Evolutionary conservation across 257 asterid genomes (phyloP).

Genomic region (Anisodus acutangulus): DNA sequence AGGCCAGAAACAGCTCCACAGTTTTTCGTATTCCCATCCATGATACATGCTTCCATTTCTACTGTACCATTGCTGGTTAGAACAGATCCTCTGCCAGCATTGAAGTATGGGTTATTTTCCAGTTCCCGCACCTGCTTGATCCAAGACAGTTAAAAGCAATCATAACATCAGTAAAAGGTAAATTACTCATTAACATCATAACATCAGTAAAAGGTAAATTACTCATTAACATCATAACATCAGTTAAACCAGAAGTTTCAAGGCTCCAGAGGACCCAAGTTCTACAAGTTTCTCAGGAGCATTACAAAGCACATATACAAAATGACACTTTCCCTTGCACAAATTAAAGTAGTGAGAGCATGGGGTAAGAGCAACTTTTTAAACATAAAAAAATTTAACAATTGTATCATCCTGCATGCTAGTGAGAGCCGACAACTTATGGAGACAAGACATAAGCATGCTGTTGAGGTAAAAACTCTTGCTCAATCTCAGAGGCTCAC

Average conservation of each 20-base stretch:
- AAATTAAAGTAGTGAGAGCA: background rate
- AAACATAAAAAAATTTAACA: background rate
- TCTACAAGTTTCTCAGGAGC: background rate
- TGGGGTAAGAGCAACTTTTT: background rate
- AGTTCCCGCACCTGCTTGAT: slow-evolving; percentile 73
- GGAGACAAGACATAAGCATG: background rate
- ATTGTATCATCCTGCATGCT: background rate
- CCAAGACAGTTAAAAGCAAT: slow-evolving; percentile 8
- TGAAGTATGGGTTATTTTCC: slow-evolving; percentile 73
- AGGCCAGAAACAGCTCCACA: slow-evolving; percentile 97
- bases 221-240: background rate
- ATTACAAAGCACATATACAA: background rate
- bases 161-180: background rate
- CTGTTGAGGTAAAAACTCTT: background rate
- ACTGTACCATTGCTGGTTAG: slow-evolving; percentile 77
- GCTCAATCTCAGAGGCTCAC: background rate
- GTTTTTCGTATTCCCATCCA: slow-evolving; percentile 83
- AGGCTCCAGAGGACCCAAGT: slow-evolving; percentile 10
- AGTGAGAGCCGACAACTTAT: background rate
- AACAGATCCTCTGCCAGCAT: slow-evolving; percentile 93
- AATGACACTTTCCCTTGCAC: background rate
- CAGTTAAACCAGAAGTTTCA: background rate
- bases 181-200: background rate
- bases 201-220: background rate
- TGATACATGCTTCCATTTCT: slow-evolving; percentile 96